Conservation (phyloP, 768 basidiomycete genomes). For the Cubamyces lactineus region DNA sequence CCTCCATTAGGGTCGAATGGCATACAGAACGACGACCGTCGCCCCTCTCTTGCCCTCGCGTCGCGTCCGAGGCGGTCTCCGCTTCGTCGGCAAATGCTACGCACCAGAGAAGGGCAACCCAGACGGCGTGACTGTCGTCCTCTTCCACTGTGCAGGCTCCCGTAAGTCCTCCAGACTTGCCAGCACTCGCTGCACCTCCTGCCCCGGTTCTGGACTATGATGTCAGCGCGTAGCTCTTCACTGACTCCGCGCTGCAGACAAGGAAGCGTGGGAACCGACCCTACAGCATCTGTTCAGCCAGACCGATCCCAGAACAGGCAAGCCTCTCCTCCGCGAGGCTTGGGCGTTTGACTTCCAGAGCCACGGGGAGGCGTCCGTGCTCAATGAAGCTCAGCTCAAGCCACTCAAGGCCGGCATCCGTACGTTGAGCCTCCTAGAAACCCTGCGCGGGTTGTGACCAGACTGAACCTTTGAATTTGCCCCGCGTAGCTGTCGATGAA, state of each 20-base stretch:
- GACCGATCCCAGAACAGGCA: background rate
- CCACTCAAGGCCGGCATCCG: background rate
- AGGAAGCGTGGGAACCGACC: constrained; percentile 23
- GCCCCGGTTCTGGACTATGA: background rate
- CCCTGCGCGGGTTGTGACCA: background rate
- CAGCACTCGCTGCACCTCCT: background rate
- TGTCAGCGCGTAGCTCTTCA: background rate
- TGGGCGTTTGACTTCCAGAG: constrained; percentile 25
- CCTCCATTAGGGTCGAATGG: background rate
- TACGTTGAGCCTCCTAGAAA: background rate
- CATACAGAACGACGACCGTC: constrained; percentile 6
- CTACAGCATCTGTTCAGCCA: constrained; percentile 1
- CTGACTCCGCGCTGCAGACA: constrained; percentile 7
- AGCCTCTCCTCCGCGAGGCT: constrained; percentile 17
- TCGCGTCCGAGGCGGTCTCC: background rate
- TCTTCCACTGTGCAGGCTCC: constrained; percentile 19
- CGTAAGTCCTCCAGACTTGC: background rate
- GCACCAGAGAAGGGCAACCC: constrained; percentile 1
- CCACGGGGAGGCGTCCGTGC: constrained; percentile 19
- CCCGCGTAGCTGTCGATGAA: constrained; percentile 16
- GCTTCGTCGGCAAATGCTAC: constrained; percentile 15
- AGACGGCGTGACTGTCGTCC: constrained; percentile 6
- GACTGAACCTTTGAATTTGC: background rate
- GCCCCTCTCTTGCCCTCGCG: constrained; percentile 4
- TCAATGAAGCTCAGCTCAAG: constrained; percentile 11